Percentiles rank a stretch among this genome's conserved stretches.
phyloP scores from a whole-genome alignment of 208 protist genomes.

The Crithidia fasciculata region DNA sequence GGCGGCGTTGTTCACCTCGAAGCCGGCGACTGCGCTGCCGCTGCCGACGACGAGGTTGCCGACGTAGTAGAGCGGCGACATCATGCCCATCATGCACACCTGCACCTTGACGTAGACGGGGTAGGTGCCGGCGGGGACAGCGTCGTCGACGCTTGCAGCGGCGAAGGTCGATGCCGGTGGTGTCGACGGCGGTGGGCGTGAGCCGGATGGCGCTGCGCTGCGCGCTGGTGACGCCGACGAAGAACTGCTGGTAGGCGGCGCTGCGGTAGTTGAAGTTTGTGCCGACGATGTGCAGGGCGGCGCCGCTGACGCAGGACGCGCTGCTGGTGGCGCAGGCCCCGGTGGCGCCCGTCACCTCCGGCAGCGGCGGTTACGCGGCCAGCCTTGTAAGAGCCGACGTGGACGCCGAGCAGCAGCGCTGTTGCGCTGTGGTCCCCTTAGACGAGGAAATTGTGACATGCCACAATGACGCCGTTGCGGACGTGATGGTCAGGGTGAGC shows the following conservation, averaged over 20 bases:
- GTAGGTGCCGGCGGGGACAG: too few relatives aligned
- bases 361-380: slow-evolving; percentile 38
- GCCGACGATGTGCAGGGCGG: slow-evolving; percentile 28
- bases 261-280: slow-evolving; percentile 38
- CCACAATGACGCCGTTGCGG: slow-evolving; percentile 34
- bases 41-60: too few relatives aligned
- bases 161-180: too few relatives aligned
- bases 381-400: slow-evolving; percentile 23
- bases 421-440: slow-evolving; percentile 16
- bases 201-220: too few relatives aligned
- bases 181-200: too few relatives aligned
- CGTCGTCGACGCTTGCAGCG: too few relatives aligned
- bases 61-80: too few relatives aligned
- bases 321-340: slow-evolving; percentile 38
- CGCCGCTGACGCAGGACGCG: slow-evolving; percentile 30
- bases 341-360: slow-evolving; percentile 24
- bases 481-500: slow-evolving; percentile 34
- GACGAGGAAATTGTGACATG: slow-evolving; percentile 44
- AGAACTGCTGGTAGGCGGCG: slow-evolving; percentile 34
- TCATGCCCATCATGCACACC: too few relatives aligned
- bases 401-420: slow-evolving; percentile 35
- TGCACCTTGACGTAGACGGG: too few relatives aligned
- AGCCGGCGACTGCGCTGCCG: too few relatives aligned
- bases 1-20: too few relatives aligned
- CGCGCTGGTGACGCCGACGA: slow-evolving; percentile 31